phyloP scores from a whole-genome alignment of 805 yeast species.

The Naumovozyma castellii region DNA sequence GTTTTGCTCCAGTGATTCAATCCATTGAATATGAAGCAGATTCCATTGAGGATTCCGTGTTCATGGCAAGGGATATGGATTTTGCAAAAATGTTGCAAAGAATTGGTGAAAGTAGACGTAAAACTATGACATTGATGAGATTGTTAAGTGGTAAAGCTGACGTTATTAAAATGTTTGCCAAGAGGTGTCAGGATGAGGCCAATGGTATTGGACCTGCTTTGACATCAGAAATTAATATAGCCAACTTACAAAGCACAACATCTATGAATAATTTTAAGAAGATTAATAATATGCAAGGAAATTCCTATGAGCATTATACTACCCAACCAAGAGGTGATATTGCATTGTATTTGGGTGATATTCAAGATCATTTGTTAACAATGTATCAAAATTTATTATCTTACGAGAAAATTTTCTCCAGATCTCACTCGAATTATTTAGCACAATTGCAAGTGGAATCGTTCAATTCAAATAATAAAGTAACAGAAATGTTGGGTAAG shows the following conservation, averaged over 20 bases:
- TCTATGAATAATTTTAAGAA: constrained; percentile 2
- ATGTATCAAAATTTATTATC: constrained; percentile 87
- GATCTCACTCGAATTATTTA: constrained; percentile 85
- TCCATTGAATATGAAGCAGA: constrained; percentile 74
- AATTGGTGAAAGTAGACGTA: constrained; percentile 83
- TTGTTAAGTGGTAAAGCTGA: constrained; percentile 89
- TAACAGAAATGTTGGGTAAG: constrained; percentile 78
- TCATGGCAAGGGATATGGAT: constrained; percentile 65
- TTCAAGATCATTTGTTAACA: constrained; percentile 92
- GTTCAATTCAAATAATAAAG: constrained; percentile 73
- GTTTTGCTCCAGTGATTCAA: constrained; percentile 73
- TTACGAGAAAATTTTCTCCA: constrained; percentile 85
- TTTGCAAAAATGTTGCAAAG: constrained; percentile 67
- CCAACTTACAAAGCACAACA: constrained; percentile 25
- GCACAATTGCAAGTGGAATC: constrained; percentile 93
- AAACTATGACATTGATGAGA: constrained; percentile 88
- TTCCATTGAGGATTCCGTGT: constrained; percentile 72
- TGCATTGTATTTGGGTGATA: constrained; percentile 87
- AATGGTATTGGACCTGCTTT: constrained; percentile 36
- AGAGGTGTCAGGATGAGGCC: constrained; percentile 73
- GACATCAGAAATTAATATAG: constrained; percentile 33
- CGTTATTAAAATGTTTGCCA: constrained; percentile 91
- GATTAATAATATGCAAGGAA: background rate
- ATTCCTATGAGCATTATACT: background rate
- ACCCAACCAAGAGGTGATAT: constrained; percentile 72